Evolutionary conservation across 208 protist genomes (phyloP).

Genomic region (Trypanosomatidae sp.): DNA sequence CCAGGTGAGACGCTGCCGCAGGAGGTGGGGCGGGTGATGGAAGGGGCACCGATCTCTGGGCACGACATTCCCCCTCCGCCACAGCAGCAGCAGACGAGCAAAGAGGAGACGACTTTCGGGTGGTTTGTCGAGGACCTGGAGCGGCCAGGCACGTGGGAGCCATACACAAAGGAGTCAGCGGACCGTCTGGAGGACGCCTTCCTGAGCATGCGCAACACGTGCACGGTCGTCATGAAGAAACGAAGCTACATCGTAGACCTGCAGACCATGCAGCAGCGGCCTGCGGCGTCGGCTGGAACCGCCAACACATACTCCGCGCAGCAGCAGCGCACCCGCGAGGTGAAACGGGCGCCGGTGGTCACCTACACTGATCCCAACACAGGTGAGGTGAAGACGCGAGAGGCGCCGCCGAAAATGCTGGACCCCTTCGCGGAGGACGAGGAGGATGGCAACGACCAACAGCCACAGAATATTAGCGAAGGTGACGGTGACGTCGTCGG

Average conservation of each 20-base stretch:
- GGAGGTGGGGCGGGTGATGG: conserved; percentile 30
- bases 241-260: conserved; percentile 68
- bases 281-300: neutral
- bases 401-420: conserved; percentile 13
- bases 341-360: conserved; percentile 50
- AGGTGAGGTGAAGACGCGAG: conserved; percentile 24
- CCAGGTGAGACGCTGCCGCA: conserved; percentile 26
- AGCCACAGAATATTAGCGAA: conserved; percentile 6
- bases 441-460: neutral
- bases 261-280: conserved; percentile 49
- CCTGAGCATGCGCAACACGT: conserved; percentile 24
- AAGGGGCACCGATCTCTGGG: neutral
- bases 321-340: conserved; percentile 30
- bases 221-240: conserved; percentile 57
- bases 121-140: conserved; percentile 78
- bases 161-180: conserved; percentile 49
- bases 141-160: conserved; percentile 54
- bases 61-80: conserved; percentile 17
- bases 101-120: conserved; percentile 27
- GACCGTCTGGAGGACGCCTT: conserved; percentile 66
- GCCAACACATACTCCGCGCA: neutral
- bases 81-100: neutral
- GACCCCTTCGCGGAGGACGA: conserved; percentile 52
- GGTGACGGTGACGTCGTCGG: conserved; percentile 9
- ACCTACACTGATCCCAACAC: conserved; percentile 27